Evolutionary conservation across 1,284 basidiomycete species (phyloP).

Genomic region (Fomitiporia mediterranea): DNA sequence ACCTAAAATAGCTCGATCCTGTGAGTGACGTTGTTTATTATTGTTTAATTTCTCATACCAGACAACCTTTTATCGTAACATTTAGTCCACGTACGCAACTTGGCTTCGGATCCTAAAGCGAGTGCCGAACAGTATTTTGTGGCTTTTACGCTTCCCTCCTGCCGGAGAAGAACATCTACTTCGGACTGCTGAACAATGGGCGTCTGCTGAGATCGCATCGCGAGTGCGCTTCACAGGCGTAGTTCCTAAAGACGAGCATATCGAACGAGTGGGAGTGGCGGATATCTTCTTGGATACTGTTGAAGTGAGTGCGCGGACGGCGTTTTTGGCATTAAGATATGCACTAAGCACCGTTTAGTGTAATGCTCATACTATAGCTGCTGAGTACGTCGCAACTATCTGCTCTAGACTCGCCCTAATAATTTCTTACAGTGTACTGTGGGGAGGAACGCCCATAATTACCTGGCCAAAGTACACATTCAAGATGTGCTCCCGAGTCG

Average conservation of each 20-base stretch:
- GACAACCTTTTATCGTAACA: background rate
- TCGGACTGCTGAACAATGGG: constrained; percentile 47
- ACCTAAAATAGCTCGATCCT: constrained; percentile 42
- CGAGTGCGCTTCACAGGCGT: constrained; percentile 58
- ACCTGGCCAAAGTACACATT: constrained; percentile 52
- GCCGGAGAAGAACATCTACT: constrained; percentile 51
- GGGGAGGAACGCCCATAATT: constrained; percentile 57
- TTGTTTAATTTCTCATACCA: background rate
- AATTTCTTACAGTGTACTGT: constrained; percentile 40
- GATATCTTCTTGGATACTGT: constrained; percentile 61
- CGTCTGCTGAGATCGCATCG: constrained; percentile 47
- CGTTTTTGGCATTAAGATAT: background rate
- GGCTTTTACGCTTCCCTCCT: constrained; percentile 57
- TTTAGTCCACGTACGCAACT: constrained; percentile 43
- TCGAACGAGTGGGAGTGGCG: constrained; percentile 48
- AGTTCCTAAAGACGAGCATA: constrained; percentile 48
- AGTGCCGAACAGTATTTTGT: constrained; percentile 52
- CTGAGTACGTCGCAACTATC: constrained; percentile 40
- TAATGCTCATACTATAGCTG: constrained; percentile 59
- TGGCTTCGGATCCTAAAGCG: constrained; percentile 52
- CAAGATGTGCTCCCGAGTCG: constrained; percentile 61
- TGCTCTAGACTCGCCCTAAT: background rate
- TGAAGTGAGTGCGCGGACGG: constrained; percentile 37
- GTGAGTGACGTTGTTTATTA: constrained; percentile 27
- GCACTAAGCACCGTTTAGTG: constrained; percentile 35